A percentile compares a stretch with the other conserved stretches of the same genome.
phyloP scores from a whole-genome alignment of 768 basidiomycete genomes.

The Phaffia tasmanica region DNA sequence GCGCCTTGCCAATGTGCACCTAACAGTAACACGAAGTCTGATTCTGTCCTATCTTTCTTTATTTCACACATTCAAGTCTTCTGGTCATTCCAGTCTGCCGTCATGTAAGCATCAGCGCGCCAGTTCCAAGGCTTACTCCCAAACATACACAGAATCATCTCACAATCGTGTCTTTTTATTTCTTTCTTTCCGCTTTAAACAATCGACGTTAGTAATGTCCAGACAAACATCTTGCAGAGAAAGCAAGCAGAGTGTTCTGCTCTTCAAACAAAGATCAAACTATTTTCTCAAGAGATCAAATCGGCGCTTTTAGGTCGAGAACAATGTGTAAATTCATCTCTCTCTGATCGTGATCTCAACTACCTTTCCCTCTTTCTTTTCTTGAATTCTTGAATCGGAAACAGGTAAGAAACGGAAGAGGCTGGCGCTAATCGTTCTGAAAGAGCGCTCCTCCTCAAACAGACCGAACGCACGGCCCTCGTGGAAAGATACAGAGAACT shows the following conservation, averaged over 20 bases:
- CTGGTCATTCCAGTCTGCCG: slow-evolving; percentile 17
- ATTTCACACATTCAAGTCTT: slow-evolving; percentile 1
- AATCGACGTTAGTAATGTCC: background rate
- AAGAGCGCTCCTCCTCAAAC: slow-evolving; percentile 3
- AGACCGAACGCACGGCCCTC: slow-evolving; percentile 52
- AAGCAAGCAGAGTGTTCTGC: background rate
- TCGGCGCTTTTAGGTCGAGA: background rate
- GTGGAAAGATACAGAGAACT: slow-evolving; percentile 47
- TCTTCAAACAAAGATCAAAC: background rate
- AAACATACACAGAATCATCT: background rate
- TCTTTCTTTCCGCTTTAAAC: too few species aligned
- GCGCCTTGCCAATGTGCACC: too few species aligned
- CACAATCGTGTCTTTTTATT: too few species aligned
- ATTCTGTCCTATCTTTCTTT: too few species aligned
- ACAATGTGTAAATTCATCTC: background rate
- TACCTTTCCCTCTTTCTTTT: background rate
- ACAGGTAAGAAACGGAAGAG: too few species aligned
- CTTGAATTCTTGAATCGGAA: background rate
- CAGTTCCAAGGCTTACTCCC: background rate
- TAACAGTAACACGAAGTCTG: too few species aligned
- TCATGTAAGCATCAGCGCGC: background rate
- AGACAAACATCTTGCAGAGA: slow-evolving; percentile 2
- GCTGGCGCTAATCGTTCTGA: background rate
- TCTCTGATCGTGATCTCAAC: too few species aligned
- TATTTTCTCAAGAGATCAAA: slow-evolving; percentile 4